Percentiles rank a stretch among this genome's conserved stretches.
These are phyloP conservation scores for Sequoia sempervirens DNA, from an alignment of 75 land plant species.

Conservation along the genomic window DNA sequence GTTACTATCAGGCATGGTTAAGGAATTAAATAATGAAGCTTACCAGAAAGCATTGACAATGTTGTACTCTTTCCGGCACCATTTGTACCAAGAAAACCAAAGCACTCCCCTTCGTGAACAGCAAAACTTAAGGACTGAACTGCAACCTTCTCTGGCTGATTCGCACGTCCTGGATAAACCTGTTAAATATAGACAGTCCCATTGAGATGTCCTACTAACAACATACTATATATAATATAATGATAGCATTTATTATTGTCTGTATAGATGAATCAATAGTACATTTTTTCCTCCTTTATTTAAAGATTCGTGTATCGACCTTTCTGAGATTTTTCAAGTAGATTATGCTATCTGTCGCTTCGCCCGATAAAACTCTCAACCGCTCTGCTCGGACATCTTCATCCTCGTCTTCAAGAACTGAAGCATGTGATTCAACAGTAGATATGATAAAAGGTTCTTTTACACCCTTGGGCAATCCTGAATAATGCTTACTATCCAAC, in stretches of 20 bases:
- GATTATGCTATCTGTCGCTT: constrained; percentile 43
- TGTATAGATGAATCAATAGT: background rate
- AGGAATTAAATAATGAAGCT: background rate
- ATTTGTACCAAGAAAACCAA: constrained; percentile 94
- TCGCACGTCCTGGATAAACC: constrained; percentile 66
- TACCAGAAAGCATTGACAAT: constrained; percentile 81
- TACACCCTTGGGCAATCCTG: constrained; percentile 5
- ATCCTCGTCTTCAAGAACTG: constrained; percentile 44
- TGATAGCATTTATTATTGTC: background rate
- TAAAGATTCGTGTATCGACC: constrained; percentile 24
- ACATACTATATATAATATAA: background rate
- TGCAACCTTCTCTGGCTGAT: constrained; percentile 57
- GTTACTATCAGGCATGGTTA: background rate
- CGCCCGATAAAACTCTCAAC: constrained; percentile 53
- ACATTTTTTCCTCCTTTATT: background rate
- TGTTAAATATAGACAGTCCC: constrained; percentile 6
- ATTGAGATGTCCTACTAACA: constrained; percentile 2
- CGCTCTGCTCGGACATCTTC: constrained; percentile 63
- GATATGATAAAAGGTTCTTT: constrained; percentile 41
- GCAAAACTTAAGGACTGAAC: constrained; percentile 74
- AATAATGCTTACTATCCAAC: background rate
- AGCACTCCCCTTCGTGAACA: constrained; percentile 87
- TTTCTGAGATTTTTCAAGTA: constrained; percentile 56
- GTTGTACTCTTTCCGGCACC: constrained; percentile 97
- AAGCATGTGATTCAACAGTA: constrained; percentile 6